Conservation (phyloP, 2,329 filamentous ascomycete species). For the Cylindrodendrum hubeiense region DNA sequence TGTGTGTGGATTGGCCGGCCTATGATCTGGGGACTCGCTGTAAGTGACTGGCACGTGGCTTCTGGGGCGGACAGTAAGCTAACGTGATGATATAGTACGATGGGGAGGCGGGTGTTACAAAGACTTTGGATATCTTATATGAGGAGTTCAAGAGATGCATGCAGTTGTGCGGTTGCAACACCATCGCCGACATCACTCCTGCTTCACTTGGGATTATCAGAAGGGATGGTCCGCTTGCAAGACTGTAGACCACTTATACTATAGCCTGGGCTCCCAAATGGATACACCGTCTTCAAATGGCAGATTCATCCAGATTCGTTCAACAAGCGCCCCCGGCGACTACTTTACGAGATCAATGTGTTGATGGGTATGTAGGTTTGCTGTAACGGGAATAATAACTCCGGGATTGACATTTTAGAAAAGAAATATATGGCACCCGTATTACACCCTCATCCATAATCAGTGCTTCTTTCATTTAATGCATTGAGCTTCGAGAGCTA, state of each 20-base stretch:
- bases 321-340: too few relatives aligned
- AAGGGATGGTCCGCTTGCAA: constrained; percentile 9
- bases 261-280: too few relatives aligned
- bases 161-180: constrained; percentile 14
- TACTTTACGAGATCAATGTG: too few relatives aligned
- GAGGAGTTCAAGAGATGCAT: constrained; percentile 18
- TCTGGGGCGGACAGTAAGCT: neutral
- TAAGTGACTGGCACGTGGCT: neutral
- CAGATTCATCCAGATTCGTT: too few relatives aligned
- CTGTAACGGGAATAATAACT: too few relatives aligned
- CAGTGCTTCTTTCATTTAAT: too few relatives aligned
- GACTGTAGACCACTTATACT: neutral
- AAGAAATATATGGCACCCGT: too few relatives aligned
- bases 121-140: constrained; percentile 14
- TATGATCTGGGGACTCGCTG: constrained; percentile 5
- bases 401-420: too few relatives aligned
- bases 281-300: too few relatives aligned
- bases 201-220: neutral
- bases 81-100: constrained; percentile 3
- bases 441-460: too few relatives aligned
- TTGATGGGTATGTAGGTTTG: too few relatives aligned
- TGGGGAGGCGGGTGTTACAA: constrained; percentile 11
- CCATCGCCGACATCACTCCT: constrained; percentile 4
- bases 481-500: too few relatives aligned
- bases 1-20: constrained; percentile 12